phyloP scores from a whole-genome alignment of 2,329 filamentous ascomycete species.

The Sclerotinia spermophila region DNA sequence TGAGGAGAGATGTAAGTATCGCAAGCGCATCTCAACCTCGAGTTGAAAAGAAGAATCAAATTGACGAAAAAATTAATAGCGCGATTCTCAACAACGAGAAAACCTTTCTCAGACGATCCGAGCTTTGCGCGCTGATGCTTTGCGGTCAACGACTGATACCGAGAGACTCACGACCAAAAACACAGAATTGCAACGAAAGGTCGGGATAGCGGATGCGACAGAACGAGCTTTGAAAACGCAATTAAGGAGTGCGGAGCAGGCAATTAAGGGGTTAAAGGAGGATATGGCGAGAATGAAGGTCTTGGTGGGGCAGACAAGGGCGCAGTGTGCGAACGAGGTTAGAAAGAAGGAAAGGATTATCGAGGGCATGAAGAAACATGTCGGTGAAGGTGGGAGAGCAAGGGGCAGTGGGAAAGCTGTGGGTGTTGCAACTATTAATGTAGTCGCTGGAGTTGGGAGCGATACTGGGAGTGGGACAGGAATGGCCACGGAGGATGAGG shows the following conservation, averaged over 20 bases:
- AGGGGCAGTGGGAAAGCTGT: slow-evolving; percentile 54
- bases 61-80: slow-evolving; percentile 47
- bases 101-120: slow-evolving; percentile 75
- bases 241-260: slow-evolving; percentile 69
- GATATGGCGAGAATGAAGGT: slow-evolving; percentile 77
- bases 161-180: slow-evolving; percentile 54
- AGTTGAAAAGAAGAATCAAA: neutral
- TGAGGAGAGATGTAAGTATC: slow-evolving; percentile 75
- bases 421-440: slow-evolving; percentile 53
- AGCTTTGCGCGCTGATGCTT: slow-evolving; percentile 68
- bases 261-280: slow-evolving; percentile 74
- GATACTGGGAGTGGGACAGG: slow-evolving; percentile 34
- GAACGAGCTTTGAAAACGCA: slow-evolving; percentile 67
- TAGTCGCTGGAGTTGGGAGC: slow-evolving; percentile 51
- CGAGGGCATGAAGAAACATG: slow-evolving; percentile 81
- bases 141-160: slow-evolving; percentile 68
- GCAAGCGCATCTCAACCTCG: neutral
- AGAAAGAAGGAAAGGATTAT: slow-evolving; percentile 87
- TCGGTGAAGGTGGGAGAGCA: slow-evolving; percentile 66
- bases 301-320: slow-evolving; percentile 76
- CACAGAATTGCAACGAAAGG: slow-evolving; percentile 52
- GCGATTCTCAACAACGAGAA: slow-evolving; percentile 86
- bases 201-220: slow-evolving; percentile 62
- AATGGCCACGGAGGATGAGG: slow-evolving; percentile 43
- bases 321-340: slow-evolving; percentile 85